Conservation (phyloP, 1,284 basidiomycete species). For the Rhodotorula sp. region DNA sequence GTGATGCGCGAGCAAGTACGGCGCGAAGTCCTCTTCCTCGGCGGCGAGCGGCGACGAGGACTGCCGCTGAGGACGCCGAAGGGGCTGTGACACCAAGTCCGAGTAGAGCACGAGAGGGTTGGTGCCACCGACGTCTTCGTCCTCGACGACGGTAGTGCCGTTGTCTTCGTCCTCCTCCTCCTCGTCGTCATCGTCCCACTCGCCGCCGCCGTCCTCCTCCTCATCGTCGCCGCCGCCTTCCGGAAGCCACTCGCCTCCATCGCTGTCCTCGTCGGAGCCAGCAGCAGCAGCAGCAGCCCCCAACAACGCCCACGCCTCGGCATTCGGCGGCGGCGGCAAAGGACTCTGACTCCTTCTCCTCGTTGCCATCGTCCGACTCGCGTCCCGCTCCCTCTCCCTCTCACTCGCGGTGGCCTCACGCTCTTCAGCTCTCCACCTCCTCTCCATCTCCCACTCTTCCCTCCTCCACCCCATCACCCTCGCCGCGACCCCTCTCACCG, state of each 20-base stretch:
- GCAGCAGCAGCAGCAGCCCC: neutral
- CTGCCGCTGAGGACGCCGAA: neutral
- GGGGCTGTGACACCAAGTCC: neutral
- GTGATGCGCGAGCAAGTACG: slow-evolving; percentile 37
- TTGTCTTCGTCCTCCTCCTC: neutral
- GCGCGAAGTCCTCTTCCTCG: slow-evolving; percentile 9
- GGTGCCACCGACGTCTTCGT: slow-evolving; percentile 7
- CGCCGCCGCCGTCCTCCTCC: slow-evolving; percentile 5
- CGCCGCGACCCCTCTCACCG: neutral
- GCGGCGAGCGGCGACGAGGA: neutral
- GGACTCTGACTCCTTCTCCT: no score
- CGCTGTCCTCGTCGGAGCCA: neutral
- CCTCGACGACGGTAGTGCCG: neutral
- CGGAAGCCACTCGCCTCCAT: neutral
- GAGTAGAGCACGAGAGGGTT: slow-evolving; percentile 13
- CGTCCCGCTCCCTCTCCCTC: neutral
- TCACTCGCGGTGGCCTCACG: neutral
- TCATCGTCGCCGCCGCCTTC: neutral
- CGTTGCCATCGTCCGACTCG: neutral
- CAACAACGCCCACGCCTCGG: neutral
- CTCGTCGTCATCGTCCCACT: slow-evolving; percentile 15
- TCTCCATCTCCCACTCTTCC: slow-evolving; percentile 6
- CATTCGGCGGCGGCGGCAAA: neutral
- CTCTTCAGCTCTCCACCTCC: neutral
- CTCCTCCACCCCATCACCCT: neutral